Evolutionary conservation across 805 yeast genomes (phyloP), one percentile per base, ranked within the genome.

Genomic region (Cyberlindnera maritima): DNA sequence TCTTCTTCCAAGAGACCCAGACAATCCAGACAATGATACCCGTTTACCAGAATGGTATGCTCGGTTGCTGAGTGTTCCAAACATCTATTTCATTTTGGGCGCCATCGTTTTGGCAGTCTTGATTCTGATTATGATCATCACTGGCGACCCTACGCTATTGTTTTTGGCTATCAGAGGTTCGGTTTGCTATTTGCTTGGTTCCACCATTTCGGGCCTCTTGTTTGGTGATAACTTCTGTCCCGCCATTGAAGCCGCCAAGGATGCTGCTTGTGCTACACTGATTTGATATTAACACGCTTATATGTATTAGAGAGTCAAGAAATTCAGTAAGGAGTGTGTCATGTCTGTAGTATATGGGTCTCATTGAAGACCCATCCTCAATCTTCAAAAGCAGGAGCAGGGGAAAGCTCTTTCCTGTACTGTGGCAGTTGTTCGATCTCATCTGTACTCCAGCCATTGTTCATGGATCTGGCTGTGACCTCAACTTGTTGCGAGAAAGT

Each of bases 211-310:
- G 4, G 14, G 37, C 3, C 20, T 8, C 1, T 26, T 54, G 26
- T 53, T 60, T 31, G 62, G 61, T 1, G 28, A 39, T 3, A 48
- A 18, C 2, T 57, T 58, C 18, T 60, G 62, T 40, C 56, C 59
- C 2, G 23, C 32, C 5, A 18, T 40, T 21, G 35, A 18, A 19
- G 17, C 17, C 4, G 39, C 29, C 12, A 19, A 21, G 25, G 9
- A 21, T 21, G 25, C 8, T 6, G 25, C 25, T 21, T 5, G 25
- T 21, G 25, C 25, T 21, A 21, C 25, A n/a, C n/a, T n/a, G n/a
- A n/a, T n/a, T n/a, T n/a, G n/a, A n/a, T n/a, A n/a, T n/a, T n/a
- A n/a, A n/a, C n/a, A n/a, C n/a, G n/a, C n/a, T n/a, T n/a, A n/a
- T n/a, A n/a, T n/a, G n/a, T n/a, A n/a, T n/a, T n/a, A n/a, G n/a